Conservation (phyloP, 306 rosid species). For the Erythrophleum fordii region DNA sequence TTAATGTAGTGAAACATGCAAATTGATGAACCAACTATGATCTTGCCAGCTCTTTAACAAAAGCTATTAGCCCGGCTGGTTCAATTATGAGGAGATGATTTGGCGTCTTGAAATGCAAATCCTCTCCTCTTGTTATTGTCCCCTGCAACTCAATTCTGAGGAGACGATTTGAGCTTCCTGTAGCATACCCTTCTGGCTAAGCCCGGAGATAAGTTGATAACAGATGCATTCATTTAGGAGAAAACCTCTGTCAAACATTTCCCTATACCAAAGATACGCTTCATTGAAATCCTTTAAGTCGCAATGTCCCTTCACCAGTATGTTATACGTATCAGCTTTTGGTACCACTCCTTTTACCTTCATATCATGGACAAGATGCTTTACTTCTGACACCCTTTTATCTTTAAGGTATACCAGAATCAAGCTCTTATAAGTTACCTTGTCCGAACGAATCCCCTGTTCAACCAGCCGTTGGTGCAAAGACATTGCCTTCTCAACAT, state of each 20-base stretch:
- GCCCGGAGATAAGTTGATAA: slow-evolving; percentile 65
- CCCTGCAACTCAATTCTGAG: slow-evolving; percentile 60
- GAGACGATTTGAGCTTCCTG: slow-evolving; percentile 65
- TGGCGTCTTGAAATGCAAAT: background rate
- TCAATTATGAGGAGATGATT: slow-evolving; percentile 18
- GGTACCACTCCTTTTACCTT: slow-evolving; percentile 72
- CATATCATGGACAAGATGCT: slow-evolving; percentile 66
- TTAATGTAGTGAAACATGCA: background rate
- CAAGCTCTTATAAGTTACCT: slow-evolving; percentile 78
- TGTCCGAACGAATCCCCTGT: slow-evolving; percentile 61
- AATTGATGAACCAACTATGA: too few species aligned
- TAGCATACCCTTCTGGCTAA: slow-evolving; percentile 60
- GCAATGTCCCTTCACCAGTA: slow-evolving; percentile 77
- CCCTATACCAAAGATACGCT: slow-evolving; percentile 75
- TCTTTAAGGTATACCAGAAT: slow-evolving; percentile 69
- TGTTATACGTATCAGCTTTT: slow-evolving; percentile 70
- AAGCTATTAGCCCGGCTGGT: background rate
- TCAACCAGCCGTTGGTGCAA: slow-evolving; percentile 62
- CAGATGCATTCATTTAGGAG: slow-evolving; percentile 43
- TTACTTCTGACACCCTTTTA: slow-evolving; percentile 56
- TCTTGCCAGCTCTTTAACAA: background rate
- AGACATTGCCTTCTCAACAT: slow-evolving; percentile 58
- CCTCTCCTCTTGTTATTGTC: slow-evolving; percentile 34
- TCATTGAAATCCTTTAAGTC: slow-evolving; percentile 64
- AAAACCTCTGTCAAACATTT: slow-evolving; percentile 61